These are phyloP conservation scores for Aspergillus piperis DNA, from an alignment of 2,329 filamentous ascomycete genomes.

Conservation along the genomic window DNA sequence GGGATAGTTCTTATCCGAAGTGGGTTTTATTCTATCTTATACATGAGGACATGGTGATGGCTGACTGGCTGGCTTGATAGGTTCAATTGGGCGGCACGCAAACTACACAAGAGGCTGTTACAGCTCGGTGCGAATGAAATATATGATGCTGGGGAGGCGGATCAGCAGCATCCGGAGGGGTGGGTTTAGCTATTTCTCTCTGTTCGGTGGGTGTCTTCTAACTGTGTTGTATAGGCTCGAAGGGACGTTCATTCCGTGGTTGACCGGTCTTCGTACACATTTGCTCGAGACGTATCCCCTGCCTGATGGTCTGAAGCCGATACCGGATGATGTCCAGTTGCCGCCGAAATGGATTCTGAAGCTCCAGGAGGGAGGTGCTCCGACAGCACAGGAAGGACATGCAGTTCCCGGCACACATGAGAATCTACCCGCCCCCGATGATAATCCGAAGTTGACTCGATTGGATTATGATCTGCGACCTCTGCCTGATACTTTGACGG, in stretches of 20 bases:
- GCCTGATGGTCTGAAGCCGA: slow-evolving; percentile 64
- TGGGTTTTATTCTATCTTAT: slow-evolving; percentile 45
- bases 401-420: slow-evolving; percentile 5
- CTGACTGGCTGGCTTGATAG: slow-evolving; percentile 45
- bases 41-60: background rate
- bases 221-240: slow-evolving; percentile 62
- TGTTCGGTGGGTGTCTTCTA: background rate
- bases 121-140: slow-evolving; percentile 81
- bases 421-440: slow-evolving; percentile 9
- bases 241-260: slow-evolving; percentile 79
- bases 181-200: slow-evolving; percentile 46
- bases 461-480: slow-evolving; percentile 54
- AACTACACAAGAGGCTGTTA: slow-evolving; percentile 78
- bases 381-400: background rate
- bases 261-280: slow-evolving; percentile 64
- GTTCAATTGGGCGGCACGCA: slow-evolving; percentile 90
- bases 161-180: slow-evolving; percentile 93
- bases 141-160: slow-evolving; percentile 78
- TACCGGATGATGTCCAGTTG: slow-evolving; percentile 72
- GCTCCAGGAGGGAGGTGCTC: slow-evolving; percentile 6
- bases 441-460: slow-evolving; percentile 27
- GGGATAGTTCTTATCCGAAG: slow-evolving; percentile 93
- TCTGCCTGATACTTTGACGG: slow-evolving; percentile 59
- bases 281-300: slow-evolving; percentile 70
- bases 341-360: slow-evolving; percentile 70